phyloP scores from a whole-genome alignment of 2,329 filamentous ascomycete species.

The Cladosporium austrohemisphaericum region DNA sequence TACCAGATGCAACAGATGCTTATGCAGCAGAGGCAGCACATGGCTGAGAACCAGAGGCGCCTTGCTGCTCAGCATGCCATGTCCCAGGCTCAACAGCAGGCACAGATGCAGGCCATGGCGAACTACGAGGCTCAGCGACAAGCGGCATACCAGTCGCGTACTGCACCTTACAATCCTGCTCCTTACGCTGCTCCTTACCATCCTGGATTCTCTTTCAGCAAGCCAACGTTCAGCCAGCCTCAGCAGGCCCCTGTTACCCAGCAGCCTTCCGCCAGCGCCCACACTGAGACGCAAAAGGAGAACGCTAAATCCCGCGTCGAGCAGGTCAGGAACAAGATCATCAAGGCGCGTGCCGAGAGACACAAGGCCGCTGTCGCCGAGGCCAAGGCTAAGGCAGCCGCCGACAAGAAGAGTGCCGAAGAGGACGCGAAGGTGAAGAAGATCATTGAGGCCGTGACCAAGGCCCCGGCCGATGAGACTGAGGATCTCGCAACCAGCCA shows the following conservation, averaged over 20 bases:
- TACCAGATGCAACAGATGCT: not conserved
- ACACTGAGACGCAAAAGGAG: conserved; percentile 20
- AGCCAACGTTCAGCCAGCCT: no score
- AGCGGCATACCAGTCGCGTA: no score
- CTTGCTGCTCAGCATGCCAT: no score
- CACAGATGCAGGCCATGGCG: conserved; percentile 12
- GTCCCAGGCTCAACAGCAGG: conserved; percentile 31
- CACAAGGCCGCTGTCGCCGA: conserved; percentile 15
- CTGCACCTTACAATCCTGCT: no score
- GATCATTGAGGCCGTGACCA: conserved; percentile 25
- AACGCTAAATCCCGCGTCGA: conserved; percentile 30
- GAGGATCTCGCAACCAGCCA: conserved; percentile 50
- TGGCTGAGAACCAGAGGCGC: no score
- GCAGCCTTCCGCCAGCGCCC: not conserved
- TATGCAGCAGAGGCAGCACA: no score
- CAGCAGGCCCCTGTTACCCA: not conserved
- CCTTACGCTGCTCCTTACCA: no score
- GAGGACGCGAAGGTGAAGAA: conserved; percentile 28
- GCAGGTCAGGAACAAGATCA: conserved; percentile 31
- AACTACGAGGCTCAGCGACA: not conserved
- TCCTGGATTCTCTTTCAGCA: no score
- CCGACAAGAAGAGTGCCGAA: conserved; percentile 28
- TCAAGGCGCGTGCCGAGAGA: conserved; percentile 30
- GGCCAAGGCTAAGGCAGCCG: conserved; percentile 24
- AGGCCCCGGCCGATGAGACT: conserved; percentile 31